These are phyloP conservation scores for Oldenlandia corymbosa DNA, from an alignment of 257 asterid species.

Conservation along the genomic window DNA sequence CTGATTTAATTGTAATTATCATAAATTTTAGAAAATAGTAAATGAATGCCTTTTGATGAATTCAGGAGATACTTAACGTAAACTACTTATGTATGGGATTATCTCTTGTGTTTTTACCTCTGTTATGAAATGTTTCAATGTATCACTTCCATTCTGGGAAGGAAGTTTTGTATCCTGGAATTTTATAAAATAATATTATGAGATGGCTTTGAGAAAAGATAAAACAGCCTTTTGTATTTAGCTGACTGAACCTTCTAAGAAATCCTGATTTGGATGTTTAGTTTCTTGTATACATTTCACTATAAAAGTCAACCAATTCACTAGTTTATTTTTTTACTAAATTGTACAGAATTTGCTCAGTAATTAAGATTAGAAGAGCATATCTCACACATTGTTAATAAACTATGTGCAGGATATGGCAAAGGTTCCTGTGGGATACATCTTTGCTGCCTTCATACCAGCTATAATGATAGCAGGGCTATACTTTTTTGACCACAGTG, in stretches of 20 bases:
- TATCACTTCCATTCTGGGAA: not conserved
- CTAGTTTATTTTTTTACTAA: not conserved
- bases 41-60: not conserved
- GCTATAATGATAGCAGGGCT: conserved; percentile 84
- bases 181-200: not conserved
- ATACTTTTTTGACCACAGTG: conserved; percentile 90
- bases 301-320: not conserved
- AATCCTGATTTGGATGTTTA: not conserved
- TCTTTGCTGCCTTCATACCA: conserved; percentile 80
- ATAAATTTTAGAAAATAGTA: not conserved
- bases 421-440: conserved; percentile 50
- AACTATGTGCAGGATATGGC: conserved; percentile 70
- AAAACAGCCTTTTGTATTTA: not conserved
- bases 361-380: not conserved
- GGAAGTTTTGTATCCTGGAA: not conserved
- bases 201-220: not conserved
- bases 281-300: not conserved
- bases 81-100: not conserved
- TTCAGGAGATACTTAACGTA: not conserved
- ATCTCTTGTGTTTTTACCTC: not conserved
- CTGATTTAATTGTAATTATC: not conserved
- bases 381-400: conserved; percentile 1
- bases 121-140: not conserved
- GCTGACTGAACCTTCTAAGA: not conserved
- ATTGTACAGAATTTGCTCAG: not conserved